Percentiles rank a stretch among this genome's conserved stretches.
Conservation (phyloP, 129 eudicot genomes). For the Flaveria robusta region DNA sequence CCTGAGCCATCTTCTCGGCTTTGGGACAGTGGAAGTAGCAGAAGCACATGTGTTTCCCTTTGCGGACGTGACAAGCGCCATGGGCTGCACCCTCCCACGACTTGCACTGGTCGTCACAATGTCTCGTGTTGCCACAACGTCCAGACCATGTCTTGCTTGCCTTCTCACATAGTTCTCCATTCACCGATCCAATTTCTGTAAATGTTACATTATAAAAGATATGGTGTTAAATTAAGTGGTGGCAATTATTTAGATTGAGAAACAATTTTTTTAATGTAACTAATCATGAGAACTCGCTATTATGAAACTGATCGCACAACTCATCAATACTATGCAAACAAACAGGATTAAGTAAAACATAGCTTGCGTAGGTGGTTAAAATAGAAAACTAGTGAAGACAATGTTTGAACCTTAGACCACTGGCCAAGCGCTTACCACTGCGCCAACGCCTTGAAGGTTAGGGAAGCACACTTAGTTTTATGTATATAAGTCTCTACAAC, state of each 20-base stretch:
- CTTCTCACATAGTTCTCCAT: constrained; percentile 33
- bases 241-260: neutral
- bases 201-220: neutral
- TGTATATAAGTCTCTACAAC: neutral
- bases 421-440: too few relatives aligned
- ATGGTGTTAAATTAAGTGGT: neutral
- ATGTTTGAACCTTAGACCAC: too few relatives aligned
- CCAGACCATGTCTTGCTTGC: constrained; percentile 44
- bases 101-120: constrained; percentile 40
- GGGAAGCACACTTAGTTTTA: too few relatives aligned
- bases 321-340: too few relatives aligned
- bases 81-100: constrained; percentile 41
- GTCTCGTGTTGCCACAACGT: constrained; percentile 30
- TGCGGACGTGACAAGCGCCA: constrained; percentile 36
- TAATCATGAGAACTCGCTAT: too few relatives aligned
- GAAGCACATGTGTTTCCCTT: constrained; percentile 36
- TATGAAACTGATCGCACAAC: too few relatives aligned
- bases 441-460: too few relatives aligned
- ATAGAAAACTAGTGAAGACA: too few relatives aligned
- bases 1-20: constrained; percentile 27
- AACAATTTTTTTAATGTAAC: neutral
- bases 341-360: too few relatives aligned
- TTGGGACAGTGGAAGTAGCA: constrained; percentile 33
- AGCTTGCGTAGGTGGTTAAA: too few relatives aligned
- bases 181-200: constrained; percentile 14